Evolutionary conservation across 768 basidiomycete species (phyloP).

Genomic region (Phanerochaete carnosa): DNA sequence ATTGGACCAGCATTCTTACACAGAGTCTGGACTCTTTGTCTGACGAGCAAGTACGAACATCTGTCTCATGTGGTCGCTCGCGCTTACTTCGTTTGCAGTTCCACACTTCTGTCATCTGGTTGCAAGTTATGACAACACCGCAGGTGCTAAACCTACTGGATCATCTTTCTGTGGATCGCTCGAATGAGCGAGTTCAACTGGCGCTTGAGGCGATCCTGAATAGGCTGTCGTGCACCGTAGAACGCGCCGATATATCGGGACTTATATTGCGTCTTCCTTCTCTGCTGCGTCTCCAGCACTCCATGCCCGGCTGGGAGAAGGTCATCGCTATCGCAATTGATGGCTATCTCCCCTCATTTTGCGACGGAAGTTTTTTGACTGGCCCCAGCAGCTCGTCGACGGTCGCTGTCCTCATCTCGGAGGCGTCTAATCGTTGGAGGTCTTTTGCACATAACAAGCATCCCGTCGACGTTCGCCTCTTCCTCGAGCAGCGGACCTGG

Average conservation of each 20-base stretch:
- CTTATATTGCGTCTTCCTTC: conserved; percentile 31
- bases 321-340: conserved; percentile 43
- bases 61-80: not conserved
- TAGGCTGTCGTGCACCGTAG: not conserved
- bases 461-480: not conserved
- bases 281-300: conserved; percentile 35
- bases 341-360: conserved; percentile 28
- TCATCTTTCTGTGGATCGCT: not conserved
- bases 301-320: conserved; percentile 41
- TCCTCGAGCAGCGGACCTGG: not conserved
- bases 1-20: conserved; percentile 35
- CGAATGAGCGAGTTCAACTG: too few relatives aligned
- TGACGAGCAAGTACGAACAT: conserved; percentile 4
- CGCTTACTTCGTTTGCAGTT: not conserved
- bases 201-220: not conserved
- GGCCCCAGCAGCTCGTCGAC: not conserved
- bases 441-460: not conserved
- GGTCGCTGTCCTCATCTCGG: not conserved
- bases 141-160: not conserved
- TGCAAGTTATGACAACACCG: conserved; percentile 45
- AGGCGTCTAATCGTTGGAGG: conserved; percentile 13
- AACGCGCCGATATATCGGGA: conserved; percentile 21
- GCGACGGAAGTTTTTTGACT: conserved; percentile 23
- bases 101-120: conserved; percentile 42
- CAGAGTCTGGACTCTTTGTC: conserved; percentile 4